Evolutionary conservation across 2,329 filamentous ascomycete genomes (phyloP).

Genomic region (Septoria petroselini): DNA sequence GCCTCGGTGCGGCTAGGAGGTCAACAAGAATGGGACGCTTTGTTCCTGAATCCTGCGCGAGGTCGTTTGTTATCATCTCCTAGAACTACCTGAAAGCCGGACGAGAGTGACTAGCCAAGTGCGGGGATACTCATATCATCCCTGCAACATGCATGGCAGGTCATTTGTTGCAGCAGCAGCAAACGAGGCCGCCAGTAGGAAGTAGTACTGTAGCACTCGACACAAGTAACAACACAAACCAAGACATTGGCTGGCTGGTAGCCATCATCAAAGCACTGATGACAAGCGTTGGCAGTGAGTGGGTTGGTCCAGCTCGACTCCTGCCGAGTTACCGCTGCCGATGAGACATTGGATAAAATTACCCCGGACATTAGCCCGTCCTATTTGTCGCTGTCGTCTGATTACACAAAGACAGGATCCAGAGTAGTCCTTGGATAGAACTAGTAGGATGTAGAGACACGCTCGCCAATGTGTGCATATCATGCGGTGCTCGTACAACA

Average conservation of each 20-base stretch:
- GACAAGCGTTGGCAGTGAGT: neutral
- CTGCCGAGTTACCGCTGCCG: conserved; percentile 4
- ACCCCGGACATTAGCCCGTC: conserved; percentile 1
- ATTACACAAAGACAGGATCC: too few relatives aligned
- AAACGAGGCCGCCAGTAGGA: conserved; percentile 10
- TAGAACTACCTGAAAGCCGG: neutral
- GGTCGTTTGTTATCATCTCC: neutral
- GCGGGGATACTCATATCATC: neutral
- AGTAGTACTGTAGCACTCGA: too few relatives aligned
- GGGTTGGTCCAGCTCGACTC: neutral
- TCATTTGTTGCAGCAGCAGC: neutral
- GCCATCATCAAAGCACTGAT: conserved; percentile 10
- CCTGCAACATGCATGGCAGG: neutral
- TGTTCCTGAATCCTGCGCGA: conserved; percentile 8
- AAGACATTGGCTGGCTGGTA: neutral
- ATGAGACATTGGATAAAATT: conserved; percentile 1
- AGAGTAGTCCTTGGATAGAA: too few relatives aligned
- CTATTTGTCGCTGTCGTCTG: neutral
- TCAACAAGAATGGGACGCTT: neutral
- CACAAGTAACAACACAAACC: too few relatives aligned
- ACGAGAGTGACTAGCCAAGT: conserved; percentile 3
- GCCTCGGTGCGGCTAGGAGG: neutral
- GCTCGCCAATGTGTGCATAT: too few relatives aligned
- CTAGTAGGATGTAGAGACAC: too few relatives aligned
- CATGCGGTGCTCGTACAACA: too few relatives aligned